Evolutionary conservation across 768 basidiomycete species (phyloP).

Genomic region (Collybia sordida): DNA sequence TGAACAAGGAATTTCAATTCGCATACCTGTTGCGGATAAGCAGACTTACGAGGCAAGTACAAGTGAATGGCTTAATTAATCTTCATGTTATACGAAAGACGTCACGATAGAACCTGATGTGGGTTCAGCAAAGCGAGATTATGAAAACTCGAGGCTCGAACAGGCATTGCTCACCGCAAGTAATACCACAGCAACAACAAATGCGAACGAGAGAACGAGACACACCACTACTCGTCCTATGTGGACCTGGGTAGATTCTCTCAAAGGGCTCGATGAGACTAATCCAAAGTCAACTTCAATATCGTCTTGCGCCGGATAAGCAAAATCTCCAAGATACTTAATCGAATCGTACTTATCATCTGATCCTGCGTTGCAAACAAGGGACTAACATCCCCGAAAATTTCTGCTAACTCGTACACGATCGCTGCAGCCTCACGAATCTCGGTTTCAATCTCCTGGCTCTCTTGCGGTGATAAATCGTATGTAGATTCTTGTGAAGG

Average conservation of each 20-base stretch:
- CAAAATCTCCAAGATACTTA: neutral
- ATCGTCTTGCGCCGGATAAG: constrained; percentile 59
- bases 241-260: constrained; percentile 86
- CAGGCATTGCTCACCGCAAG: constrained; percentile 67
- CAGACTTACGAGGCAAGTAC: no score
- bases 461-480: constrained; percentile 72
- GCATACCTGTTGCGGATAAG: no score
- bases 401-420: constrained; percentile 93
- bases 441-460: constrained; percentile 89
- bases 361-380: constrained; percentile 92
- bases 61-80: no score
- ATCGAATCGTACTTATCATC: constrained; percentile 76
- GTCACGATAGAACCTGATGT: no score
- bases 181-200: constrained; percentile 88
- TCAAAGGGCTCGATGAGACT: constrained; percentile 79
- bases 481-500: constrained; percentile 92
- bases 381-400: constrained; percentile 94
- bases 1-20: no score
- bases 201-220: constrained; percentile 80
- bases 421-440: constrained; percentile 96
- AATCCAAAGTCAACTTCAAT: constrained; percentile 92
- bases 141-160: neutral
- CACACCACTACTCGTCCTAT: constrained; percentile 94
- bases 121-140: no score
- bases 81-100: no score